Percentiles rank a stretch among this genome's conserved stretches.
These are phyloP conservation scores for Metrosideros polymorpha DNA, from an alignment of 441 rosid species.

Conservation along the genomic window DNA sequence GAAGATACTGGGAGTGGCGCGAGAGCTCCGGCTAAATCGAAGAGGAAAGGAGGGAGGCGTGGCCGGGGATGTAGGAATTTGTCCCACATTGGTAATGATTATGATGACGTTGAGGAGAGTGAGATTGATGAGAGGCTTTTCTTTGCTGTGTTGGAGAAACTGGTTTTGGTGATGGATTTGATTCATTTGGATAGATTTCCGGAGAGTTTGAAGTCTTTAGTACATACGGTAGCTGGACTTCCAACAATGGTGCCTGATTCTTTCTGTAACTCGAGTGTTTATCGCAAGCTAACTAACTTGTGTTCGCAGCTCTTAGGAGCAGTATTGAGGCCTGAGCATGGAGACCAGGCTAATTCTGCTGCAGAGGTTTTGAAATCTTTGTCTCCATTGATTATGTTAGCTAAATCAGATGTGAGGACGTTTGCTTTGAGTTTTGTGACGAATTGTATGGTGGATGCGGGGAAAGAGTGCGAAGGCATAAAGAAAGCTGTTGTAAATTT, in stretches of 20 bases:
- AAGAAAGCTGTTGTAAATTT: constrained; percentile 49
- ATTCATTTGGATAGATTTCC: constrained; percentile 76
- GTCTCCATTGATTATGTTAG: constrained; percentile 46
- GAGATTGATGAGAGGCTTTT: constrained; percentile 31
- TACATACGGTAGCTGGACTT: constrained; percentile 54
- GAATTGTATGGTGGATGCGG: constrained; percentile 23
- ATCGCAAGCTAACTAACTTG: constrained; percentile 27
- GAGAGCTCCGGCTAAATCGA: constrained; percentile 12
- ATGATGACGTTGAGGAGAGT: constrained; percentile 16
- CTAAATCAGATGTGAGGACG: constrained; percentile 55
- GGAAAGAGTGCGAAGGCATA: constrained; percentile 29
- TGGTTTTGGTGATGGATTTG: constrained; percentile 44
- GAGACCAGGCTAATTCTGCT: constrained; percentile 43
- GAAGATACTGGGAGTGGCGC: constrained; percentile 7
- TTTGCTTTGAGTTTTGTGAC: constrained; percentile 57
- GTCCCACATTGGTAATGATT: constrained; percentile 8
- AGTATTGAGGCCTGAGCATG: constrained; percentile 52
- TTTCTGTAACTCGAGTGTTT: constrained; percentile 17
- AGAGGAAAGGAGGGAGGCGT: constrained; percentile 22
- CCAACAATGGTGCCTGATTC: constrained; percentile 37
- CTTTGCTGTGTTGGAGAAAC: constrained; percentile 32
- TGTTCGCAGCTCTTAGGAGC: constrained; percentile 42
- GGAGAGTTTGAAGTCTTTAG: constrained; percentile 59
- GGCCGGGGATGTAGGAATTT: constrained; percentile 5
- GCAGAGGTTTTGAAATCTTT: constrained; percentile 63